A percentile compares a stretch with the other conserved stretches of the same genome.
Evolutionary conservation across 768 basidiomycete genomes (phyloP).

Genomic region (Hygrophorus russula): DNA sequence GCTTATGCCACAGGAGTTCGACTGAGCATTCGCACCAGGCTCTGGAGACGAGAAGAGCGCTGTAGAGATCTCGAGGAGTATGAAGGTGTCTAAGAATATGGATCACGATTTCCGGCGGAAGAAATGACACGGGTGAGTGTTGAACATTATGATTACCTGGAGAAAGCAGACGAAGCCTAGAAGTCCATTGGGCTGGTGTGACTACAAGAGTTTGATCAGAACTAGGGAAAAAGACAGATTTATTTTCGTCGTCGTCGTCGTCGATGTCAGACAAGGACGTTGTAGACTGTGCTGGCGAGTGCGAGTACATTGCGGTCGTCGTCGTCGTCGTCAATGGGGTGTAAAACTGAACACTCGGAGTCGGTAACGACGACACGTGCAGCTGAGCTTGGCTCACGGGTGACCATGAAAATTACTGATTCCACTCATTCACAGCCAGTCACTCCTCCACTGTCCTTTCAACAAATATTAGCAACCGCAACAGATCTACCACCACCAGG

Average conservation of each 20-base stretch:
- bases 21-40: conserved; percentile 95
- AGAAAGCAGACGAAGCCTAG: conserved; percentile 18
- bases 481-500: conserved; percentile 50
- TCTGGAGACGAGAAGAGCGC: conserved; percentile 71
- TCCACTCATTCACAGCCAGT: conserved; percentile 4
- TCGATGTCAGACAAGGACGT: conserved; percentile 75
- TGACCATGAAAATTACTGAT: neutral
- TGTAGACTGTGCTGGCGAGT: conserved; percentile 56
- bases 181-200: conserved; percentile 62
- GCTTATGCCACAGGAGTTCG: conserved; percentile 91
- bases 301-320: conserved; percentile 28
- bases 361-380: neutral
- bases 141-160: conserved; percentile 11
- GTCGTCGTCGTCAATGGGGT: conserved; percentile 14
- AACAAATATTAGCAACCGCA: conserved; percentile 26
- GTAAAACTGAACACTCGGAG: conserved; percentile 8
- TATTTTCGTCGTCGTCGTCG: conserved; percentile 34
- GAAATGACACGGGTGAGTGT: conserved; percentile 46
- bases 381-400: too few species aligned
- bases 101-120: conserved; percentile 89
- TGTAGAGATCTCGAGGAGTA: conserved; percentile 60
- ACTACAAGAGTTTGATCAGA: conserved; percentile 30
- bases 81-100: conserved; percentile 84
- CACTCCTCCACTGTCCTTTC: conserved; percentile 21
- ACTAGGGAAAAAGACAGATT: conserved; percentile 44